Base-by-base conservation (phyloP, 106 monocot genomes). In the Triglochin maritima region DNA sequence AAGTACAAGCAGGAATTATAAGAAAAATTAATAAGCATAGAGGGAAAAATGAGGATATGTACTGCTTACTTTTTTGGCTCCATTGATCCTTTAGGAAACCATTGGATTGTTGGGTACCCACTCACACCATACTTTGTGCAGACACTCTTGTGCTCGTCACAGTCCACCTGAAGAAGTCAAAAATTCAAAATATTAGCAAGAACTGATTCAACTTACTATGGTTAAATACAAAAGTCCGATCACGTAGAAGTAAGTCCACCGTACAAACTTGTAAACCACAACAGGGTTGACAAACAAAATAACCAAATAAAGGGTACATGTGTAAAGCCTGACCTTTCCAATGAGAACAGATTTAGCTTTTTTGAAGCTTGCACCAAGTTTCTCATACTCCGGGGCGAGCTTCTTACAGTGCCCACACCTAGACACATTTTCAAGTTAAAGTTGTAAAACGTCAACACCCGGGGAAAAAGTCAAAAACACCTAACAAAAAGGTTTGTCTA, bases 391-490 rank as follows among this genome's bases (percentile, higher is more conserved):
- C 62, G 98, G 98, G 14, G 98, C 98, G 62, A 98, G 92, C 65
- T 98, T 98, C 84, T 98, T 98, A 74, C 98, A 98, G 50, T 98
- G 98, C 4, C 98, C 98, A 66, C 98, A 98, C 98, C 98, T 98
- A 73, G 69, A 60, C 64, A 45, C 3, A 49, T 42, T 12, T 29
- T 29, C 29, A 29, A 29, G 29, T 29, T 29, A 29, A 29, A 29
- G 29, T 29, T 0, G 45, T 61, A 3, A 61, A 49, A 65, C 16
- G 10, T 65, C 8, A 47, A 48, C 12, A 12, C 3, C 29, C 29
- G 29, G 29, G 29, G 1, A 29, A 29, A 29, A 29, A 29, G 29
- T 29, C 0, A 29, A 29, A 29, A 29, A 29, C 29, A 29, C 29
- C 29, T 0, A 1, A 29, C 29, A 29, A 29, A 29, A 29, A 29